Evolutionary conservation across 208 protist genomes (phyloP).

Genomic region (Trypanosoma brucei): DNA sequence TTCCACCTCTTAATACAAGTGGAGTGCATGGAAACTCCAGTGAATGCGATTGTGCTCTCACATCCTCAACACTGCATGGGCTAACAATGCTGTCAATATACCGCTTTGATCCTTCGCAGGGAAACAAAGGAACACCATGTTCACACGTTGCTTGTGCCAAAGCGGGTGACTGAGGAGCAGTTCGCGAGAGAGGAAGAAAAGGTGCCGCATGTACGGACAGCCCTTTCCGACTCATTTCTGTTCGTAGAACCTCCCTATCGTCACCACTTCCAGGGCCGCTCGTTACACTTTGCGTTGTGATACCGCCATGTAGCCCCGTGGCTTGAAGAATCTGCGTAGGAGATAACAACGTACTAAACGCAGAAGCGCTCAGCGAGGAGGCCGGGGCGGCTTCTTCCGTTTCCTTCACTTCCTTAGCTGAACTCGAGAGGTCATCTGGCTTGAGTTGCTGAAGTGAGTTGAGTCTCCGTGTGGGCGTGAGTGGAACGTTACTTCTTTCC

Average conservation of each 20-base stretch:
- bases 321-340: no score
- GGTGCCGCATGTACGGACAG: constrained; percentile 22
- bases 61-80: background rate
- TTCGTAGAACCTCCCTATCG: background rate
- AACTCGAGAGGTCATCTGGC: no score
- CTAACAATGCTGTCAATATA: background rate
- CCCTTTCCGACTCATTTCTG: constrained; percentile 16
- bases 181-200: constrained; percentile 16
- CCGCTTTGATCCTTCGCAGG: no score
- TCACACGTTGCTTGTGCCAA: background rate
- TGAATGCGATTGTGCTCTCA: background rate
- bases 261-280: background rate
- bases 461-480: no score
- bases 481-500: no score
- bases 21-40: constrained; percentile 13
- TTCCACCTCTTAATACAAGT: background rate
- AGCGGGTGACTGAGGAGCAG: background rate
- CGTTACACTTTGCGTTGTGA: background rate
- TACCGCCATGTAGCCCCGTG: background rate
- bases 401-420: no score
- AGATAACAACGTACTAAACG: no score
- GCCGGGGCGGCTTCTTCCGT: no score
- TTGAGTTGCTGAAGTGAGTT: no score
- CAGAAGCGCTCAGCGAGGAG: no score
- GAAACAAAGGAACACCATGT: no score